phyloP scores from a whole-genome alignment of 768 basidiomycete species.

The Suillus occidentalis region DNA sequence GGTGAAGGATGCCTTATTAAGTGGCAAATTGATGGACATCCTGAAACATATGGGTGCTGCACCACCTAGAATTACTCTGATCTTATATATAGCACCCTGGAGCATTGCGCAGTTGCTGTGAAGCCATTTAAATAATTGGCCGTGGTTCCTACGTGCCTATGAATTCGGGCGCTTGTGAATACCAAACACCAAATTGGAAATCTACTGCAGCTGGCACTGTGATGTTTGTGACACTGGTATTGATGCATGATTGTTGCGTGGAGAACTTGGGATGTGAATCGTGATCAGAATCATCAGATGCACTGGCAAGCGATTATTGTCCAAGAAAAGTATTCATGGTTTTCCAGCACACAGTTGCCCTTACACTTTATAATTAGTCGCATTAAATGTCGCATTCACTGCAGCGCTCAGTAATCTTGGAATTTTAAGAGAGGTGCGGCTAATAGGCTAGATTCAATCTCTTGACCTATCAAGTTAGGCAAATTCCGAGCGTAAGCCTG shows the following conservation, averaged over 20 bases:
- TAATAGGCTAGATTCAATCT: too few species aligned
- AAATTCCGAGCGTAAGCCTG: background rate
- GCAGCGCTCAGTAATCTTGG: background rate
- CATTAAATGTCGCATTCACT: too few species aligned
- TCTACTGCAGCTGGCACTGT: too few species aligned
- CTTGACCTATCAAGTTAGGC: too few species aligned
- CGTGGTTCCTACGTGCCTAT: background rate
- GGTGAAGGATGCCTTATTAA: constrained; percentile 12
- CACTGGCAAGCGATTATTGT: too few species aligned
- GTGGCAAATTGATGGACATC: constrained; percentile 9
- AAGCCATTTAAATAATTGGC: background rate
- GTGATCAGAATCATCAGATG: too few species aligned
- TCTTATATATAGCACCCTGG: background rate
- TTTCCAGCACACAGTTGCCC: too few species aligned
- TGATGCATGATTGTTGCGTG: background rate
- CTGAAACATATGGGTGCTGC: background rate
- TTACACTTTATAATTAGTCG: too few species aligned
- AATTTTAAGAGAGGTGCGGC: background rate
- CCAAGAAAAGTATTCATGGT: too few species aligned
- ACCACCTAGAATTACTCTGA: background rate
- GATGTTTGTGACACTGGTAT: too few species aligned
- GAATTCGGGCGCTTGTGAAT: background rate
- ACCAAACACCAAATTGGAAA: background rate
- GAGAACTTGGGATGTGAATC: too few species aligned
- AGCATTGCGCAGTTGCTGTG: background rate